Conservation (phyloP, 1,139 yeast species). For the Blastobotrys aristatus region DNA sequence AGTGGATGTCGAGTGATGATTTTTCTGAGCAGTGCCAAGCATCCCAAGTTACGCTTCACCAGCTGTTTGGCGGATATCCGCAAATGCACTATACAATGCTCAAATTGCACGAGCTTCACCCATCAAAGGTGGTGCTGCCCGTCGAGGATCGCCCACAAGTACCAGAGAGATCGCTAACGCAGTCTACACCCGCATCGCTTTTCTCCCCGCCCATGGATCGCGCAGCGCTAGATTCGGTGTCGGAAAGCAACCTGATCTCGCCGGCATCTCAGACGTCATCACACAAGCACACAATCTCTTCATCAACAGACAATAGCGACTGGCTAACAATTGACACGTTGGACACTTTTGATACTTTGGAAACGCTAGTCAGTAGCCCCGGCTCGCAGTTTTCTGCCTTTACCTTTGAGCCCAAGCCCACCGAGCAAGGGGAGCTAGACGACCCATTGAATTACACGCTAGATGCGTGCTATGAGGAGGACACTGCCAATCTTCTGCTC, state of each 20-base stretch:
- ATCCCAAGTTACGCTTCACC: constrained; percentile 24
- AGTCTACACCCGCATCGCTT: constrained; percentile 18
- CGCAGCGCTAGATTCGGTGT: neutral
- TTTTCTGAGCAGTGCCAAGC: constrained; percentile 32
- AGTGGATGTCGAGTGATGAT: constrained; percentile 18
- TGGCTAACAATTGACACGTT: neutral
- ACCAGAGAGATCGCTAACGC: constrained; percentile 16
- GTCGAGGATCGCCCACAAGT: neutral
- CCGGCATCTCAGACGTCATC: neutral
- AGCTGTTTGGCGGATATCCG: constrained; percentile 25
- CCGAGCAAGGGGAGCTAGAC: neutral
- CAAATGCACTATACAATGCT: constrained; percentile 21
- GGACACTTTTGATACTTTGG: constrained; percentile 1
- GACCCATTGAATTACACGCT: neutral
- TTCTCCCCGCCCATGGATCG: neutral
- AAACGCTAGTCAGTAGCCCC: neutral
- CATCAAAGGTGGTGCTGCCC: constrained; percentile 18
- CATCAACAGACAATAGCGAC: constrained; percentile 2
- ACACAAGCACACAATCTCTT: neutral
- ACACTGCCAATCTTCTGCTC: constrained; percentile 1
- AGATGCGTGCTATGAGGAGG: neutral
- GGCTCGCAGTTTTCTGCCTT: constrained; percentile 8
- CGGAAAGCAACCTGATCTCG: constrained; percentile 4
- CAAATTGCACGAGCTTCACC: constrained; percentile 24
- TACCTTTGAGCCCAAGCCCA: neutral